A percentile compares a stretch with the other conserved stretches of the same genome.
These are phyloP conservation scores for Drechmeria coniospora DNA, from an alignment of 2,329 filamentous ascomycete genomes.

Conservation along the genomic window DNA sequence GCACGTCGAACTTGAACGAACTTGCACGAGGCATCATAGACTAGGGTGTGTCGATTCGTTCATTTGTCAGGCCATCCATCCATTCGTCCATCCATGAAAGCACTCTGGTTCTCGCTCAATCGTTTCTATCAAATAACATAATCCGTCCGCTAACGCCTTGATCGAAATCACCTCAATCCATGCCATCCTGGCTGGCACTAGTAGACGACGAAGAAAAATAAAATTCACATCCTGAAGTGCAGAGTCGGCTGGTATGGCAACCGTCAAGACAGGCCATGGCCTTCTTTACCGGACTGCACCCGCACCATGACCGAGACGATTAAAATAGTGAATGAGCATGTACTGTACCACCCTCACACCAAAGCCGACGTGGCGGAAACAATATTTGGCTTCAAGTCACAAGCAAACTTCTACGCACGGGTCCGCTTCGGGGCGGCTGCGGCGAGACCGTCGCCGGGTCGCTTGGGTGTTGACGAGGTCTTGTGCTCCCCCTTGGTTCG, in stretches of 20 bases:
- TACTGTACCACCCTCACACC: too few relatives aligned
- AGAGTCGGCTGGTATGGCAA: neutral
- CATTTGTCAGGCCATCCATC: neutral
- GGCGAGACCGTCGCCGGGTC: conserved; percentile 18
- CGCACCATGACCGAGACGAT: neutral
- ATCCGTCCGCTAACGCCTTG: conserved; percentile 1
- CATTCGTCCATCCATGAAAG: too few relatives aligned
- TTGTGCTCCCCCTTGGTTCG: conserved; percentile 46
- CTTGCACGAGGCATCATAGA: too few relatives aligned
- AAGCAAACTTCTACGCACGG: conserved; percentile 12
- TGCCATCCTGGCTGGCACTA: too few relatives aligned
- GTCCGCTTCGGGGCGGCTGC: conserved; percentile 18
- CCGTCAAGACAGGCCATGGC: neutral
- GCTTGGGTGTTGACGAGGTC: conserved; percentile 27
- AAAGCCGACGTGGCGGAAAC: too few relatives aligned
- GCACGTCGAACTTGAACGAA: too few relatives aligned
- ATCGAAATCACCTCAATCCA: neutral
- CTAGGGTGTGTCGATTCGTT: too few relatives aligned
- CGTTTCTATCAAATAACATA: too few relatives aligned
- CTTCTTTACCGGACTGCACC: neutral
- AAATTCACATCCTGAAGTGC: conserved; percentile 3
- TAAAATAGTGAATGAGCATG: neutral
- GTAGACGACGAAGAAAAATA: conserved; percentile 2
- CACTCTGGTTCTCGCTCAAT: too few relatives aligned
- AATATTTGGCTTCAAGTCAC: neutral